Percentiles rank a stretch among this genome's conserved stretches.
phyloP scores from a whole-genome alignment of 2,329 filamentous ascomycete genomes.

The Aspergillus candidus region DNA sequence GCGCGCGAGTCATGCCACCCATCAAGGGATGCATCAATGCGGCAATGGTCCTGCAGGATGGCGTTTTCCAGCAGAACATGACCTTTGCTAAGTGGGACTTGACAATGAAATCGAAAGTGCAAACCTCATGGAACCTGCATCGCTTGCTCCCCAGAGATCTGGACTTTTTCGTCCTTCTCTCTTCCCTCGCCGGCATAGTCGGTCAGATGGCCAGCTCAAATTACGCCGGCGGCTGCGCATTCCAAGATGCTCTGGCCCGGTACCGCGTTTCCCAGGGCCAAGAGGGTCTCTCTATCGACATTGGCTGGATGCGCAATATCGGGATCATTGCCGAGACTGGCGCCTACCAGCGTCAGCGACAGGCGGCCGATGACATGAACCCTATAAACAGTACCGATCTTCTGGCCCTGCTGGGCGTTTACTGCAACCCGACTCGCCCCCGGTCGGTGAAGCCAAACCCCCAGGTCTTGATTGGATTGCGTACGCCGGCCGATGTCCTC shows the following conservation, averaged over 20 bases:
- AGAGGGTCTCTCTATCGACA: constrained; percentile 24
- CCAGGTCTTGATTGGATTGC: constrained; percentile 10
- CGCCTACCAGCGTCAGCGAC: no score
- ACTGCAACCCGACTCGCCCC: no score
- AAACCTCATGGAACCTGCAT: constrained; percentile 28
- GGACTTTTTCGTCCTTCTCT: constrained; percentile 40
- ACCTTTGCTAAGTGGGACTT: constrained; percentile 26
- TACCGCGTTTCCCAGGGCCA: constrained; percentile 9
- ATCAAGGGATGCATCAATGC: constrained; percentile 24
- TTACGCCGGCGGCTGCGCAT: constrained; percentile 34
- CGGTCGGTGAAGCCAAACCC: no score
- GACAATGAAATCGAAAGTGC: constrained; percentile 29
- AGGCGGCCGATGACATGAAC: no score
- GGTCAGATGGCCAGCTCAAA: constrained; percentile 18
- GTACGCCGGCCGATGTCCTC: neutral
- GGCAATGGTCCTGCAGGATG: constrained; percentile 18
- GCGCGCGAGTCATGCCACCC: constrained; percentile 14
- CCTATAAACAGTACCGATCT: no score
- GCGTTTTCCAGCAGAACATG: constrained; percentile 20
- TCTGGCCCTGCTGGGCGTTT: no score
- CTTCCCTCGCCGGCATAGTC: constrained; percentile 28
- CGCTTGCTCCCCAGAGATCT: constrained; percentile 21
- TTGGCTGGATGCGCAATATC: constrained; percentile 24
- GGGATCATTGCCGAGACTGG: no score
- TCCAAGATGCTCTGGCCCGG: constrained; percentile 23